Conservation (phyloP, 345 rosid genomes). For the Sonneratia caseolaris region DNA sequence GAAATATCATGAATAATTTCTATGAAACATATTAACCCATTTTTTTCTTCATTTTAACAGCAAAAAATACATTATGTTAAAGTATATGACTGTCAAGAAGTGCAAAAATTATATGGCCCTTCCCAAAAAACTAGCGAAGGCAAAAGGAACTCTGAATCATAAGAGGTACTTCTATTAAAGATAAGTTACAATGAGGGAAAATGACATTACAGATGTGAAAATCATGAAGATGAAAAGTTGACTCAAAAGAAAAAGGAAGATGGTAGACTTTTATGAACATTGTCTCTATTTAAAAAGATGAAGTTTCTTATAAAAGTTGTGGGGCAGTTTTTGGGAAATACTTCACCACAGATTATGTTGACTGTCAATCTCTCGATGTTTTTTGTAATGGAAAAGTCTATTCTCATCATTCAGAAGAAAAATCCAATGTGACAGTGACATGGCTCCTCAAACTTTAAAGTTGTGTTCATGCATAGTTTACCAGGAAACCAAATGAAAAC, state of each 20-base stretch:
- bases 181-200: background rate
- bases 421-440: background rate
- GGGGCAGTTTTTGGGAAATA: background rate
- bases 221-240: background rate
- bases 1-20: background rate
- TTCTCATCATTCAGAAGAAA: background rate
- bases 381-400: background rate
- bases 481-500: conserved; percentile 78
- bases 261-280: background rate
- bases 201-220: background rate
- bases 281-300: background rate
- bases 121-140: background rate
- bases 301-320: background rate
- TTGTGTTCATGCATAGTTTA: conserved; percentile 16
- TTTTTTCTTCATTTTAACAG: background rate
- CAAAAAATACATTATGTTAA: background rate
- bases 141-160: background rate
- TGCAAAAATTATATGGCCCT: background rate
- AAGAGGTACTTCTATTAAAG: background rate
- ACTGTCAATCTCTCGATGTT: background rate
- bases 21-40: background rate
- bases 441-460: background rate
- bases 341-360: background rate
- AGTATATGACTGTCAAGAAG: background rate
- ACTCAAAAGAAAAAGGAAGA: background rate